Evolutionary conservation across 257 asterid genomes (phyloP).

Genomic region (Avicennia marina): DNA sequence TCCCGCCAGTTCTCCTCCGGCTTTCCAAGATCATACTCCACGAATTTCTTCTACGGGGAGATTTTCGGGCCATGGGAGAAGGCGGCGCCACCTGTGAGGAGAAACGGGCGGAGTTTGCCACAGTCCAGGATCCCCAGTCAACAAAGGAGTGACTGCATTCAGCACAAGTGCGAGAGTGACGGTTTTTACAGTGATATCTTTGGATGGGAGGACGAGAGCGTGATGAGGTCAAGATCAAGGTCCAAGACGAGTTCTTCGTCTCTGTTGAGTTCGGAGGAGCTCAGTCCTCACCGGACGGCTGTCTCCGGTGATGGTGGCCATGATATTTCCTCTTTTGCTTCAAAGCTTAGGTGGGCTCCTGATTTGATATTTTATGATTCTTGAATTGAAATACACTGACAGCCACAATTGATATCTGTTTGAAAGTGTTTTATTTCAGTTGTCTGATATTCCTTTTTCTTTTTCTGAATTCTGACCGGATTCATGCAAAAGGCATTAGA

Average conservation of each 20-base stretch:
- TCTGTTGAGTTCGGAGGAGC: constrained; percentile 56
- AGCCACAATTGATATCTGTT: no score
- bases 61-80: constrained; percentile 42
- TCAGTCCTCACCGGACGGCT: constrained; percentile 49
- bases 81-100: constrained; percentile 6
- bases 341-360: constrained; percentile 51
- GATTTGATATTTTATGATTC: not conserved
- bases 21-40: constrained; percentile 17
- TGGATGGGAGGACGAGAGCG: constrained; percentile 50
- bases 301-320: no score
- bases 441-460: no score
- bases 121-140: constrained; percentile 46
- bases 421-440: no score
- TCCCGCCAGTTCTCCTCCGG: constrained; percentile 36
- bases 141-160: constrained; percentile 12
- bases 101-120: constrained; percentile 45
- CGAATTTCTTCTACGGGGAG: constrained; percentile 36
- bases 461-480: no score
- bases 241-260: constrained; percentile 55
- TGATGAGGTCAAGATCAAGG: constrained; percentile 52
- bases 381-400: no score
- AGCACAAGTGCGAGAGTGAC: not conserved
- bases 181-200: constrained; percentile 52
- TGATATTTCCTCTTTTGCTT: constrained; percentile 43
- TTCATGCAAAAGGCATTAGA: no score